Percentiles rank a stretch among this genome's conserved stretches.
Evolutionary conservation across 805 yeast species (phyloP).

Genomic region (Spathaspora passalidarum): DNA sequence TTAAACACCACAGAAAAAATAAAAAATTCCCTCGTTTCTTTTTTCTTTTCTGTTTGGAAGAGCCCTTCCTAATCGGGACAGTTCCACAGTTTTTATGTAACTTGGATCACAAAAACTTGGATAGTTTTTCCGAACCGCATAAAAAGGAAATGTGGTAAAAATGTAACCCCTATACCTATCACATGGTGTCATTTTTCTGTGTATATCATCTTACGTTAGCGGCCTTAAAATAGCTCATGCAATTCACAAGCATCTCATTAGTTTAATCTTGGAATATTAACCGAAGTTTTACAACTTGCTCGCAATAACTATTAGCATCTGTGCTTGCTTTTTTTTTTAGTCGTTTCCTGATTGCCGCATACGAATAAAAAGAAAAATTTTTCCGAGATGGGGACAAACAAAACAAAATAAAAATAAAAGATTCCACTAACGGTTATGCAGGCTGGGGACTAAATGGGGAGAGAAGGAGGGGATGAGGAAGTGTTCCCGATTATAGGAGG

Average conservation of each 20-base stretch:
- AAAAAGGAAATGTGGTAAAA: background rate
- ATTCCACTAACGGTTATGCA: background rate
- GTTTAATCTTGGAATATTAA: too few species aligned
- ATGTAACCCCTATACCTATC: slow-evolving; percentile 1
- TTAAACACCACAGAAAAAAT: background rate
- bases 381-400: background rate
- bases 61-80: slow-evolving; percentile 1
- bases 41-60: background rate
- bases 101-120: background rate
- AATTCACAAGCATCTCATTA: too few species aligned
- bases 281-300: too few species aligned
- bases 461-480: background rate
- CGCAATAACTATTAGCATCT: too few species aligned
- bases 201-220: background rate
- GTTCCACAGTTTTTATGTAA: background rate
- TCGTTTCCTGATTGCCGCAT: background rate
- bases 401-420: background rate
- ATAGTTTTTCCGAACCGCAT: slow-evolving; percentile 2
- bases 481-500: background rate
- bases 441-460: background rate
- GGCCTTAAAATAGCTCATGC: background rate
- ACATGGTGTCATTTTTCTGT: background rate
- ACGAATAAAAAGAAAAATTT: background rate
- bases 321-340: background rate
- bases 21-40: background rate